Evolutionary conservation across 75 land plant species (phyloP), one percentile per base, ranked within the genome.

Genomic region (Pinus taeda): DNA sequence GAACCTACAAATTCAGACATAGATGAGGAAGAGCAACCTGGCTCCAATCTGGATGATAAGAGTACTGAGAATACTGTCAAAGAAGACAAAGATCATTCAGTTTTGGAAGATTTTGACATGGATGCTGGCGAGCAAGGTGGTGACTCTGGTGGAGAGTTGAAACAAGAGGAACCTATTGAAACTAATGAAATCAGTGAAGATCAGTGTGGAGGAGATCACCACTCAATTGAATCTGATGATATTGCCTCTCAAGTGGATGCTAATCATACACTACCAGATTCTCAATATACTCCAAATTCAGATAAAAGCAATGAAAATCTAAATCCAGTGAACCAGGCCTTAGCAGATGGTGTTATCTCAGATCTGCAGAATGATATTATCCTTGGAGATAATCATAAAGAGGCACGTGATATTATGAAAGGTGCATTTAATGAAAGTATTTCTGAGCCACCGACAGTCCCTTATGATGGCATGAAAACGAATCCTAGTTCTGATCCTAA

Each of bases 41-140:
- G 81, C 62, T 57, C 59, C 14, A 79, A 60, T 56, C 59, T 45
- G 77, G 78, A 74, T 78, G 57, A 78, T 56, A 29, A 39, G 58
- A 73, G 30, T 57, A 73, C 57, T 15, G 74, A 73, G 45, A 73
- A 14, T 15, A 57, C 30, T 67, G 60, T 53, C 57, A 7, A 22
- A 22, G 64, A 79, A 65, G 87, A 81, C 26, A 83, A 75, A 57
- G 75, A 37, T 22, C 60, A 73, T n/a, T 4, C 73, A 71, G 81
- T 71, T 64, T 24, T 18, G 12, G 79, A 81, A 36, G 87, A 74
- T 45, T 29, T 74, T 79, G 84, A 82, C 59, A 80, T 85, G 62
- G 58, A 59, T 57, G 53, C 22, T 53, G 53, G 59, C 29, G 75
- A 83, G 55, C 75, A 37, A 36, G 62, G 61, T 62, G 85, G 42